Evolutionary conservation across 331 rosid species (phyloP).

Genomic region (Prunus yedoensis): DNA sequence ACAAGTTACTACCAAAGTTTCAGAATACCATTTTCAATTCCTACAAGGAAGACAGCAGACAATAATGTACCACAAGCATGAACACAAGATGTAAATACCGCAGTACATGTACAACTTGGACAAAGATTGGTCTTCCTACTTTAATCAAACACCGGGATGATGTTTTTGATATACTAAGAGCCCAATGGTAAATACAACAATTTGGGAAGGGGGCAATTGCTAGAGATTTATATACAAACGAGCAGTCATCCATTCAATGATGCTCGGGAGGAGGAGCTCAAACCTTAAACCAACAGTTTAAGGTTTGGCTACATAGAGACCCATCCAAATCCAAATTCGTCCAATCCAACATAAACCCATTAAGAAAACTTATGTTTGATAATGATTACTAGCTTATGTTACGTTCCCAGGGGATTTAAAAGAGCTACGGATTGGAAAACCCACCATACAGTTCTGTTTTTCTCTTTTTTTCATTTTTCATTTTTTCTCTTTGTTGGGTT

Average conservation of each 20-base stretch:
- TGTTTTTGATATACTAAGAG: background rate
- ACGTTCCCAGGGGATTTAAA: background rate
- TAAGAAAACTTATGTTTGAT: background rate
- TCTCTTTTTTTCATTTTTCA: background rate
- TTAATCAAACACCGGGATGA: background rate
- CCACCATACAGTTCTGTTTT: background rate
- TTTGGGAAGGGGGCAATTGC: background rate
- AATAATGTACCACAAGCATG: background rate
- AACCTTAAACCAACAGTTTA: background rate
- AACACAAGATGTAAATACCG: background rate
- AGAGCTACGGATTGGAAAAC: background rate
- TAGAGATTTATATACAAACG: background rate
- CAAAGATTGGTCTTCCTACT: background rate
- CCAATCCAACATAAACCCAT: background rate
- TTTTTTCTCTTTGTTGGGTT: background rate
- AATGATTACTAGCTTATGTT: background rate
- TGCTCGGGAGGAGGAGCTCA: background rate
- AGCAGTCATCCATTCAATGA: background rate
- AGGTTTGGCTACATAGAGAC: background rate
- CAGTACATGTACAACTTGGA: background rate
- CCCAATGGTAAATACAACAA: background rate
- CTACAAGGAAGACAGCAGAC: background rate
- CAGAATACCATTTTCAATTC: background rate
- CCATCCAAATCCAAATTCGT: background rate
- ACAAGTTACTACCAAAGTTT: background rate